Evolutionary conservation across 2,329 filamentous ascomycete genomes (phyloP), one percentile per base, ranked within the genome.

Genomic region (Paraphaeosphaeria sporulosa): DNA sequence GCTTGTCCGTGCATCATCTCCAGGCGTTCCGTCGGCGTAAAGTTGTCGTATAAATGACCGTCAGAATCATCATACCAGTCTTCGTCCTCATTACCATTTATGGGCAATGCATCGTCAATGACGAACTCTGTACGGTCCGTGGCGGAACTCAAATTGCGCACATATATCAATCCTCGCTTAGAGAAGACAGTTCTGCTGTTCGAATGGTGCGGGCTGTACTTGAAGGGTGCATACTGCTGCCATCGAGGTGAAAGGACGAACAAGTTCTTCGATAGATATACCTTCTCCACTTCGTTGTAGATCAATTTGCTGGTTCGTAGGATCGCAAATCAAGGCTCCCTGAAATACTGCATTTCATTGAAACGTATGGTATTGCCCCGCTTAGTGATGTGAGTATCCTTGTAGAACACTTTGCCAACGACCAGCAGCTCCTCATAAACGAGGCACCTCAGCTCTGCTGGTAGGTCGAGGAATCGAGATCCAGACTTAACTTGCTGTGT

Each of bases 401-500:
- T 59, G 48, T 53, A 67, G 58, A 60, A 69, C 23, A 63, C 43
- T 46, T 64, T 67, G 27, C 64, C 62, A 21, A 68, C 60, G 25
- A 66, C 64, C 3, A 68, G 32, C 6, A 64, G 55, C 21, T 64
- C 55, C 27, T 63, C 59, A 50, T 65, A 69, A 17, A 66, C 56
- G 40, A 63, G 57, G 32, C 57, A 38, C 34, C 62, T 27, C 7
- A 67, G 38, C 32, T 68, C 65, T 13, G 58, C 42, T 0, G 66
- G 67, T 1, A 68, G 58, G 15, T 64, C 58, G 17, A 65, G 53
- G 47, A 70, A 65, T 3, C 82, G 42, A 42, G 65, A 68, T 30
- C 25, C 19, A 15, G 51, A 2, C 3, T 7, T 25, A 32, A 4
- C 6, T 25, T 47, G 10, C 15, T 5, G 23, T 6, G 8, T 25